Evolutionary conservation across 441 rosid genomes (phyloP), one percentile per base, ranked within the genome.

Genomic region (Mallotus repandus): DNA sequence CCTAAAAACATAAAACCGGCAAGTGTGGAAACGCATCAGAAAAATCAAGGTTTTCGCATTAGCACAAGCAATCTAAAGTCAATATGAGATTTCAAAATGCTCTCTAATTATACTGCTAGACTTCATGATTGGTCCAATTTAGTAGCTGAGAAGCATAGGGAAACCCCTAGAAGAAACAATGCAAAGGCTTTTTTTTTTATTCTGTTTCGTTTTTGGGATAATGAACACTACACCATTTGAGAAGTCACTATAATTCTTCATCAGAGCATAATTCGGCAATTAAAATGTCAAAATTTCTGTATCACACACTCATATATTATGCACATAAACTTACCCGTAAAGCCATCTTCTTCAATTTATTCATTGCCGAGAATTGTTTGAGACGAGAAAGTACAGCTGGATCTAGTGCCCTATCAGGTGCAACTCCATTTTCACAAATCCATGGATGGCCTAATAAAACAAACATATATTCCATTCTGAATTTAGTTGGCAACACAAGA

Each of bases 371-470:
- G 81, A 96, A 96, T 78, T 89, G 93, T 76, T 94, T 94, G 75
- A 96, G 93, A 70, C 99, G 97, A 71, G 99, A 93, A 76, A 96
- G 87, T 65, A 96, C 97, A 78, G 98, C 99, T 14, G 98, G 87
- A 84, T 94, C 99, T 68, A 96, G 82, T 21, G 97, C 86, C 82
- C 91, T 93, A 84, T 96, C 99, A 6, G 98, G 99, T 55, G 99
- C 99, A 80, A 96, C 98, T 81, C 99, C 99, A 70, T 94, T 96
- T 83, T 96, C 91, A 76, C 93, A 92, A 56, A 96, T 93, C 99
- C 98, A 96, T 46, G 99, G 99, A 82, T 96, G 99, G 77, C 97
- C 99, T 96, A 76, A 67, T 13, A 41, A 59, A 66, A 50, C 38
- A 79, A 78, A 62, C 56, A 65, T n/a, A 59, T 52, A 1, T 53